A percentile compares a stretch with the other conserved stretches of the same genome.
These are phyloP conservation scores for Zygosaccharomyces lentus DNA, from an alignment of 805 yeast genomes.

Conservation along the genomic window DNA sequence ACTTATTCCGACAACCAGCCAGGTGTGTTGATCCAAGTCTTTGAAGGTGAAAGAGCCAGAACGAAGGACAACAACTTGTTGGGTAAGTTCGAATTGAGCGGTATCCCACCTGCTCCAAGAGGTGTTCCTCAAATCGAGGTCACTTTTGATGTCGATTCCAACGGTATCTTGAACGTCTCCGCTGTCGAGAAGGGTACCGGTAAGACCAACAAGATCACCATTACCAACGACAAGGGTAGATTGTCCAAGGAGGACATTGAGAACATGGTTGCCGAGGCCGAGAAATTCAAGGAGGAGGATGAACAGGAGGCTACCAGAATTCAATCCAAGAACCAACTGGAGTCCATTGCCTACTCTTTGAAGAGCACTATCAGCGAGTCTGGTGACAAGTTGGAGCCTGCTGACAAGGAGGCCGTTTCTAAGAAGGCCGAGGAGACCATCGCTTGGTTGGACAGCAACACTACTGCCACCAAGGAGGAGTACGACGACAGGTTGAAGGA, in stretches of 20 bases:
- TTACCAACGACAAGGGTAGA: constrained; percentile 98
- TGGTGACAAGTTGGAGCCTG: constrained; percentile 73
- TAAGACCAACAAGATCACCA: constrained; percentile 93
- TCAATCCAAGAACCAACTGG: constrained; percentile 91
- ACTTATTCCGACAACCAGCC: constrained; percentile 99
- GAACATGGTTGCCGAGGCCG: constrained; percentile 97
- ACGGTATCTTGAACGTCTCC: constrained; percentile 94
- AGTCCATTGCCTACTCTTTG: constrained; percentile 91
- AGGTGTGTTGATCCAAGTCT: constrained; percentile 97
- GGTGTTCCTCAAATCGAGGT: constrained; percentile 99
- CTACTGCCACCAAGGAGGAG: constrained; percentile 90
- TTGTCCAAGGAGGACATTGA: constrained; percentile 96
- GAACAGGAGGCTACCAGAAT: constrained; percentile 92
- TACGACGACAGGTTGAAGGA: constrained; percentile 92
- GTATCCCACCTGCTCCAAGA: constrained; percentile 98
- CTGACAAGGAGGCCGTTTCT: constrained; percentile 67
- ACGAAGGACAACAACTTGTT: constrained; percentile 95
- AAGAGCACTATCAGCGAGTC: constrained; percentile 77
- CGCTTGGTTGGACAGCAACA: constrained; percentile 89
- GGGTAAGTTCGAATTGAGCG: constrained; percentile 95
- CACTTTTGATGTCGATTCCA: constrained; percentile 94
- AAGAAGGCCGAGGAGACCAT: constrained; percentile 83
- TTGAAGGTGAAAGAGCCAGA: constrained; percentile 97
- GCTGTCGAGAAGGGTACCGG: constrained; percentile 99
- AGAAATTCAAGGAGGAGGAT: constrained; percentile 95